Percentiles rank a stretch among this genome's conserved stretches.
Evolutionary conservation across 1,284 basidiomycete species (phyloP).

Genomic region (Tylopilus sp.): DNA sequence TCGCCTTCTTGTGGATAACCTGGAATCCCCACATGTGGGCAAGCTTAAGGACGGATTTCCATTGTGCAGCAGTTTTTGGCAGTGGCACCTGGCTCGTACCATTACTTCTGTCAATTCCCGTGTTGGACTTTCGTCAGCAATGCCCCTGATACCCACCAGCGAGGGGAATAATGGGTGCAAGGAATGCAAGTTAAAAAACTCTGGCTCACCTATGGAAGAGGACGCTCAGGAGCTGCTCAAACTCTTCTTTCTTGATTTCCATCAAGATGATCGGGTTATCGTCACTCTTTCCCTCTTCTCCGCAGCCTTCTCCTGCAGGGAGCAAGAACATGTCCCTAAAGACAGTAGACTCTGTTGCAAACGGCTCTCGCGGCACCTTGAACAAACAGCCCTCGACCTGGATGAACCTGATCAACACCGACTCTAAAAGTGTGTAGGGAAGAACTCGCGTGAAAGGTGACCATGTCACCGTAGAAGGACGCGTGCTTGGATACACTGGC

Average conservation of each 20-base stretch:
- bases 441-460: conserved; percentile 23
- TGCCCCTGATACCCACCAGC: too few relatives aligned
- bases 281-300: conserved; percentile 29
- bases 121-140: too few relatives aligned
- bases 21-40: conserved; percentile 28
- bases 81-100: not conserved
- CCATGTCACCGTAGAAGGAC: conserved; percentile 22
- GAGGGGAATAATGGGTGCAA: too few relatives aligned
- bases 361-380: conserved; percentile 28
- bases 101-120: conserved; percentile 1
- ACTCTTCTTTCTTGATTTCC: conserved; percentile 29
- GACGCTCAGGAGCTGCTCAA: conserved; percentile 24
- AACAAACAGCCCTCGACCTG: conserved; percentile 37
- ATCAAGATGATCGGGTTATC: conserved; percentile 27
- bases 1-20: not conserved
- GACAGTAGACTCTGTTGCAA: conserved; percentile 30
- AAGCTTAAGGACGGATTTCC: conserved; percentile 24
- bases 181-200: not conserved
- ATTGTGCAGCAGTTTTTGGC: conserved; percentile 8
- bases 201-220: conserved; percentile 16
- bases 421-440: not conserved
- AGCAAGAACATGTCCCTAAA: conserved; percentile 39
- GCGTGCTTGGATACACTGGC: conserved; percentile 9
- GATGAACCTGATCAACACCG: not conserved
- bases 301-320: conserved; percentile 9